These are phyloP conservation scores for Pythium periplocum DNA, from an alignment of 352 stramenopile species.

Conservation along the genomic window DNA sequence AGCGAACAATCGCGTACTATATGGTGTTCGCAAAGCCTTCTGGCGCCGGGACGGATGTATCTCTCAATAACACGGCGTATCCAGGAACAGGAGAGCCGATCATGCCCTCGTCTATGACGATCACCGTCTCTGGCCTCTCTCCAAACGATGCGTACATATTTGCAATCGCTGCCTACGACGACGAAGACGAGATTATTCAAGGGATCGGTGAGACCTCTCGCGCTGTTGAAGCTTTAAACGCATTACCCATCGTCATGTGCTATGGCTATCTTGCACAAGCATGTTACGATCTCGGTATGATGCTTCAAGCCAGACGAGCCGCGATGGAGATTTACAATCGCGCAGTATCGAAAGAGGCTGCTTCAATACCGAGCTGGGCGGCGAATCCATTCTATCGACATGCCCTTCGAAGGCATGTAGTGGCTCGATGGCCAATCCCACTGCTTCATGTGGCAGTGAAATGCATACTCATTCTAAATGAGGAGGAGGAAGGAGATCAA, in stretches of 20 bases:
- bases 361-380: slow-evolving; percentile 35
- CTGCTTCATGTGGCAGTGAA: slow-evolving; percentile 47
- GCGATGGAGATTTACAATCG: slow-evolving; percentile 43
- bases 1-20: slow-evolving; percentile 49
- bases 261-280: slow-evolving; percentile 69
- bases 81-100: slow-evolving; percentile 56
- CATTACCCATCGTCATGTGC: slow-evolving; percentile 50
- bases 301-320: slow-evolving; percentile 24
- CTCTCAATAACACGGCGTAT: slow-evolving; percentile 62
- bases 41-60: slow-evolving; percentile 69
- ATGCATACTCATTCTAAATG: slow-evolving; percentile 48
- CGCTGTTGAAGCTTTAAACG: slow-evolving; percentile 61
- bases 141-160: slow-evolving; percentile 84
- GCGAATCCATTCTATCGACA: slow-evolving; percentile 61
- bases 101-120: slow-evolving; percentile 14
- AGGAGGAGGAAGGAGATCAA: slow-evolving; percentile 36
- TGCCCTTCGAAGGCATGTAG: slow-evolving; percentile 32
- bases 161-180: slow-evolving; percentile 72
- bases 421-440: slow-evolving; percentile 45
- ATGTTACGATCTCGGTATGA: slow-evolving; percentile 30
- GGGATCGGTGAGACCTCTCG: slow-evolving; percentile 58
- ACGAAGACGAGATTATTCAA: slow-evolving; percentile 50
- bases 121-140: slow-evolving; percentile 44
- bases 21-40: slow-evolving; percentile 75
- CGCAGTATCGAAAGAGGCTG: slow-evolving; percentile 29